Conservation (phyloP, 768 basidiomycete genomes). For the Arthromyces matolae region DNA sequence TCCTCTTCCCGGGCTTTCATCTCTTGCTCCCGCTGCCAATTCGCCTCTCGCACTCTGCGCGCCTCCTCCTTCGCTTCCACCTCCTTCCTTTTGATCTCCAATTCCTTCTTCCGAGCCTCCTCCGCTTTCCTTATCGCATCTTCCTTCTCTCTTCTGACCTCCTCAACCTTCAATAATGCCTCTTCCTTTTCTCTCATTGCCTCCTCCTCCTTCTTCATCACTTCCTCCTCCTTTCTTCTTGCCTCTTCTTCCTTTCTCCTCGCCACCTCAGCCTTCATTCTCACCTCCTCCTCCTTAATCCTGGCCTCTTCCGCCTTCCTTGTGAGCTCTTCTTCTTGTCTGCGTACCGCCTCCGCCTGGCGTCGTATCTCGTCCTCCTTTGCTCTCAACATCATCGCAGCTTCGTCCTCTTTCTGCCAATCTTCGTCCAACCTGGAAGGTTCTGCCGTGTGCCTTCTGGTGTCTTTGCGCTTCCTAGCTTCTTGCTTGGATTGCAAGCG, state of each 20-base stretch:
- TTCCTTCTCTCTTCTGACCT: constrained; percentile 21
- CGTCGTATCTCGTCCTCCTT: constrained; percentile 16
- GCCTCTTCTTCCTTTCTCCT: constrained; percentile 24
- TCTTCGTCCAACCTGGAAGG: constrained; percentile 12
- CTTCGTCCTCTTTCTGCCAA: constrained; percentile 21
- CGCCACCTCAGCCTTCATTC: constrained; percentile 18
- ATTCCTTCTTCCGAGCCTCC: constrained; percentile 21
- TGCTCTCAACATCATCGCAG: constrained; percentile 23
- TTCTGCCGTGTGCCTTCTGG: constrained; percentile 11
- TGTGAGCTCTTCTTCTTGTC: constrained; percentile 18
- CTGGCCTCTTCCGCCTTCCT: constrained; percentile 21
- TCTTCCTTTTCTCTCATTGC: constrained; percentile 15
- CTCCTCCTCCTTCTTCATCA: constrained; percentile 20
- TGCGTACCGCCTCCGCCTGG: constrained; percentile 25
- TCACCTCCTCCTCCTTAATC: constrained; percentile 23
- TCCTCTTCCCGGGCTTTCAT: constrained; percentile 34
- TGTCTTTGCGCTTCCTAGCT: constrained; percentile 7
- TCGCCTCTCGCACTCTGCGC: constrained; percentile 24
- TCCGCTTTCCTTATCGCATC: constrained; percentile 27
- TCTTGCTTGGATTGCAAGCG: constrained; percentile 8
- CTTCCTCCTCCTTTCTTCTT: constrained; percentile 23
- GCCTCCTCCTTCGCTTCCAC: constrained; percentile 26
- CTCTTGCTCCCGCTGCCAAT: constrained; percentile 24
- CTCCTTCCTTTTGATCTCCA: constrained; percentile 29
- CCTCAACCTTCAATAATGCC: constrained; percentile 23